Conservation (phyloP, 257 asterid genomes). For the Gentiana straminea region DNA sequence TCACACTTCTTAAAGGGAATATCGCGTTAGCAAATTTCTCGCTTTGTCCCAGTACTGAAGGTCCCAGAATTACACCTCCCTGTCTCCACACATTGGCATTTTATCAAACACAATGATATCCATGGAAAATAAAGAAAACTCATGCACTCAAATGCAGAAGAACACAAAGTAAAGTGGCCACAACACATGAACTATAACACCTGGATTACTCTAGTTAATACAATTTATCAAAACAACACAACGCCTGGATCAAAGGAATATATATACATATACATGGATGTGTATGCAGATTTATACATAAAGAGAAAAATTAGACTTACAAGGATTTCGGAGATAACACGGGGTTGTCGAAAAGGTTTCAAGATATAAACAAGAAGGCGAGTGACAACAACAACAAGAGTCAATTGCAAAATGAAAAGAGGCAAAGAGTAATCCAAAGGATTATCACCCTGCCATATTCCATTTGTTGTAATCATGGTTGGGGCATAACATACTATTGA, state of each 20-base stretch:
- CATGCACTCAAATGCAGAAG: too few relatives aligned
- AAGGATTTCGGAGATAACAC: conserved; percentile 80
- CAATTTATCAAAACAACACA: too few relatives aligned
- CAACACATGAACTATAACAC: too few relatives aligned
- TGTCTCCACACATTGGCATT: conserved; percentile 3
- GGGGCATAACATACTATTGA: conserved; percentile 84
- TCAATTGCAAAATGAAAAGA: conserved; percentile 72
- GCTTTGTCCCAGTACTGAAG: conserved; percentile 43
- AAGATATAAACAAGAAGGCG: conserved; percentile 60
- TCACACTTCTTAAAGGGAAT: conserved; percentile 51
- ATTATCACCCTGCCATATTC: conserved; percentile 89
- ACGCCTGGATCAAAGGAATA: too few relatives aligned
- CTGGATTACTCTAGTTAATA: too few relatives aligned
- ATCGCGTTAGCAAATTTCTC: conserved; percentile 26
- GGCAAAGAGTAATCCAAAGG: conserved; percentile 87
- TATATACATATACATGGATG: too few relatives aligned
- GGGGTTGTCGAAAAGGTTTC: conserved; percentile 90
- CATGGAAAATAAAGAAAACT: too few relatives aligned
- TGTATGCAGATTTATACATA: too few relatives aligned
- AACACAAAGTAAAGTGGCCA: too few relatives aligned
- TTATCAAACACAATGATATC: too few relatives aligned
- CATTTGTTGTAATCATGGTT: conserved; percentile 85
- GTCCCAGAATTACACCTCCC: conserved; percentile 60
- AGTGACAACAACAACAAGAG: conserved; percentile 59
- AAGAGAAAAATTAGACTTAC: conserved; percentile 25